Percentiles rank a stretch among this genome's conserved stretches.
phyloP scores from a whole-genome alignment of 345 rosid genomes.

The Limnanthes douglasii region DNA sequence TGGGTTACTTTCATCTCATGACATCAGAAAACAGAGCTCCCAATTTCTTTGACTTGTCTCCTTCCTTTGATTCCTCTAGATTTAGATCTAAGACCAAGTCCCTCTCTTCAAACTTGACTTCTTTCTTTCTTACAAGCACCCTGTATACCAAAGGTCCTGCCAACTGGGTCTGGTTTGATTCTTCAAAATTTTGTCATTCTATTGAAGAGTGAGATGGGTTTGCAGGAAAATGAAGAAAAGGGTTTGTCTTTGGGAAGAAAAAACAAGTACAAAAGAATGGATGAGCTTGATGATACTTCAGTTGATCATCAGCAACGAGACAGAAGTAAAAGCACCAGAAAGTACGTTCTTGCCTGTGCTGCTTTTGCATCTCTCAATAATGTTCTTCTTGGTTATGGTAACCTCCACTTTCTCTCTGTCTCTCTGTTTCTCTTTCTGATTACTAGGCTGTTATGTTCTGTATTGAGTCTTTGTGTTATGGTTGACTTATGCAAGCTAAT shows the following conservation, averaged over 20 bases:
- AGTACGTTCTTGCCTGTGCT: constrained; percentile 64
- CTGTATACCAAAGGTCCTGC: too few species aligned
- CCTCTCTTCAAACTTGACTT: too few species aligned
- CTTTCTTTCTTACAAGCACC: too few species aligned
- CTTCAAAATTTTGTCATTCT: constrained; percentile 8
- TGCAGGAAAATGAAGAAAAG: constrained; percentile 34
- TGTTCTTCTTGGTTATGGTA: constrained; percentile 93
- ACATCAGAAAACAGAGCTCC: too few species aligned
- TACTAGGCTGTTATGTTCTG: not conserved
- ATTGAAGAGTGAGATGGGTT: constrained; percentile 18
- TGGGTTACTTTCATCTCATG: too few species aligned
- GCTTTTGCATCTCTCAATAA: constrained; percentile 75
- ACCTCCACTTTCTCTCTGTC: constrained; percentile 2
- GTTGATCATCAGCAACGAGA: constrained; percentile 15
- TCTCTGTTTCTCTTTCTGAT: not conserved
- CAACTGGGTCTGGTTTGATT: constrained; percentile 3
- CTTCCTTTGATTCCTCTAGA: too few species aligned
- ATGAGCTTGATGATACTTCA: constrained; percentile 26
- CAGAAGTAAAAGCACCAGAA: constrained; percentile 26
- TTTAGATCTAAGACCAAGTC: too few species aligned
- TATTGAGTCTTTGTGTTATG: not conserved
- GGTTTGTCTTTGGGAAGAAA: constrained; percentile 33
- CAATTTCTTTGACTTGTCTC: too few species aligned
- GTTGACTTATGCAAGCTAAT: not conserved
- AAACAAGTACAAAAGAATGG: constrained; percentile 75